Conservation (phyloP, 306 rosid species). For the Corylus americana region DNA sequence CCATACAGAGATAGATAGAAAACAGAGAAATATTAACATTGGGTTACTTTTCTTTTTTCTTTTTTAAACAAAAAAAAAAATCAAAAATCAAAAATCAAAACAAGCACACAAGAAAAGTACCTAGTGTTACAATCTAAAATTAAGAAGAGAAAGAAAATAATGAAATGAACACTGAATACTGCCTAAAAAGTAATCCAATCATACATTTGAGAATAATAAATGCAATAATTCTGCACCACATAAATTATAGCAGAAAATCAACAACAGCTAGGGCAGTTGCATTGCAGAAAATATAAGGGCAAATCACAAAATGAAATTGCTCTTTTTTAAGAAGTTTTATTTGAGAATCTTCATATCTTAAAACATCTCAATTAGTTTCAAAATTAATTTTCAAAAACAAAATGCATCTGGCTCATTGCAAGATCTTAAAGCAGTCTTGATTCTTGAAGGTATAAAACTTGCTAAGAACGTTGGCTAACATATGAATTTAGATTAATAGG, state of each 20-base stretch:
- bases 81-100: neutral
- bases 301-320: neutral
- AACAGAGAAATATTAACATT: conserved; percentile 19
- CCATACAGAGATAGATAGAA: conserved; percentile 8
- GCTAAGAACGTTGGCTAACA: neutral
- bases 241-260: conserved; percentile 10
- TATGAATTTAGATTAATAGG: no score
- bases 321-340: neutral
- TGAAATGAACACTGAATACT: neutral
- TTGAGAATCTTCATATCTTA: neutral
- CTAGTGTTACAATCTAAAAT: neutral
- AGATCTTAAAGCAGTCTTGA: neutral
- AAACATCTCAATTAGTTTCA: neutral
- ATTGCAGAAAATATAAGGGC: neutral
- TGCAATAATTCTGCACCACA: conserved; percentile 4
- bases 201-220: conserved; percentile 1
- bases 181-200: neutral
- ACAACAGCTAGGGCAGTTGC: conserved; percentile 4
- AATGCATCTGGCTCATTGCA: neutral
- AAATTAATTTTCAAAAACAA: neutral
- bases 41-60: neutral
- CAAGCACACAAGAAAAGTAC: neutral
- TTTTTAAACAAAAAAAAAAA: neutral
- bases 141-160: neutral
- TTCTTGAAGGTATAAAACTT: neutral